Conservation (phyloP, 768 basidiomycete species). For the Trametes punicea region DNA sequence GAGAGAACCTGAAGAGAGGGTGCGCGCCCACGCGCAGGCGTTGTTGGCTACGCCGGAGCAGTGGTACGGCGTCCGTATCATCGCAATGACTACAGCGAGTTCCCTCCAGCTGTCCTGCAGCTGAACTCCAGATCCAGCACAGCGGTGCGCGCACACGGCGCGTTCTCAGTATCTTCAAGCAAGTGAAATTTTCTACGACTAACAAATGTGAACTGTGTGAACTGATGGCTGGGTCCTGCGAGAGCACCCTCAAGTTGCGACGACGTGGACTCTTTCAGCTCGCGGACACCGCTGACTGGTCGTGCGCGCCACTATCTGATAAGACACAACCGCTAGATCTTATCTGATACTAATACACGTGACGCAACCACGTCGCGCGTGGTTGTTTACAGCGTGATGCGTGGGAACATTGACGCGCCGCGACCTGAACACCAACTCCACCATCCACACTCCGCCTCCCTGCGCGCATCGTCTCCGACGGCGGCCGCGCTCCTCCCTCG, state of each 20-base stretch:
- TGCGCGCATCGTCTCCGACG: slow-evolving; percentile 15
- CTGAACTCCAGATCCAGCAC: background rate
- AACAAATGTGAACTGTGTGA: slow-evolving; percentile 5
- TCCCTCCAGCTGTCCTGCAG: slow-evolving; percentile 6
- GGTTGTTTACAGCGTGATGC: slow-evolving; percentile 18
- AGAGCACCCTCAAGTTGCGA: background rate
- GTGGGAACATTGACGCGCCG: slow-evolving; percentile 24
- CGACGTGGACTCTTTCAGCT: slow-evolving; percentile 1
- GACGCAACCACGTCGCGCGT: slow-evolving; percentile 4
- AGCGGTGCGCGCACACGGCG: slow-evolving; percentile 2
- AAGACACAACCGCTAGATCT: too few relatives aligned
- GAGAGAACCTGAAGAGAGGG: background rate
- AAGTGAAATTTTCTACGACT: background rate
- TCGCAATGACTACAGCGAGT: background rate
- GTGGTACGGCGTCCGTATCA: slow-evolving; percentile 3
- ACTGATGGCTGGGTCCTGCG: background rate
- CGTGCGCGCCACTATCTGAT: too few relatives aligned
- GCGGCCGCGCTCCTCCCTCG: slow-evolving; percentile 15
- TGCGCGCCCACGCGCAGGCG: background rate
- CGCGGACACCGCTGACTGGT: too few relatives aligned
- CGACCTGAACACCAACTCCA: slow-evolving; percentile 25
- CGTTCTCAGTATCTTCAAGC: background rate
- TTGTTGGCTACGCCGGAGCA: background rate
- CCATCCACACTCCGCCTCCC: slow-evolving; percentile 15
- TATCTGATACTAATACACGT: slow-evolving; percentile 16